Conservation (phyloP, 2,329 filamentous ascomycete genomes). For the Ceratocystis smalleyi region DNA sequence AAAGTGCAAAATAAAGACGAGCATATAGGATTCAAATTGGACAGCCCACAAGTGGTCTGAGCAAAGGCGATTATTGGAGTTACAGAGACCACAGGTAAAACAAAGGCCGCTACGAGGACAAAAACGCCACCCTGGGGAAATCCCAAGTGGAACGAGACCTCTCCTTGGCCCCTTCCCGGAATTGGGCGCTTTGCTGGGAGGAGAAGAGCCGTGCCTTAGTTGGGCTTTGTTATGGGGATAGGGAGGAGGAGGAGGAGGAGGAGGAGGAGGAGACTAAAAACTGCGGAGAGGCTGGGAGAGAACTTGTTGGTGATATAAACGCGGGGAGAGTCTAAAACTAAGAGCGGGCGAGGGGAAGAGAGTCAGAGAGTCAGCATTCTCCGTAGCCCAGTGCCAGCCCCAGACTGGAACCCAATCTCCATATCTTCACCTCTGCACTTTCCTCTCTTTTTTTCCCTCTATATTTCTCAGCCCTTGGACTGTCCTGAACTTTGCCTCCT, state of each 20-base stretch:
- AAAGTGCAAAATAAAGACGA: not conserved
- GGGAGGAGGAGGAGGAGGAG: not conserved
- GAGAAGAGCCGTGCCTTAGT: not conserved
- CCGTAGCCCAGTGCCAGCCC: not conserved
- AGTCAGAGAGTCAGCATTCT: not conserved
- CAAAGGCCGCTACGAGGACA: not conserved
- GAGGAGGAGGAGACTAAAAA: not conserved
- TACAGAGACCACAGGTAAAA: not conserved
- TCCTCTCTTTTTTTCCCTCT: not conserved
- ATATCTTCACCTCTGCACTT: not conserved
- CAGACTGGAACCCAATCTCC: not conserved
- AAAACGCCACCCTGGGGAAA: not conserved
- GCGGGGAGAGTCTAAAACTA: not conserved
- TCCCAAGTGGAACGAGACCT: not conserved
- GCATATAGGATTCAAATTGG: not conserved
- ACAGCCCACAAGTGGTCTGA: conserved; percentile 4
- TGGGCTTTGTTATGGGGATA: not conserved
- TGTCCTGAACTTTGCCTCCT: not conserved
- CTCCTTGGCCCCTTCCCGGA: not conserved
- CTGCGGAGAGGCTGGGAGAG: not conserved
- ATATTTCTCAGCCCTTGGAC: not conserved
- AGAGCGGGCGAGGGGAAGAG: not conserved
- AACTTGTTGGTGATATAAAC: not conserved
- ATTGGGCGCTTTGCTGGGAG: not conserved
- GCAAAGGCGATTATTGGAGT: conserved; percentile 1